Evolutionary conservation across 495 filamentous ascomycete genomes (phyloP).

Genomic region (Aspergillus sclerotioniger): DNA sequence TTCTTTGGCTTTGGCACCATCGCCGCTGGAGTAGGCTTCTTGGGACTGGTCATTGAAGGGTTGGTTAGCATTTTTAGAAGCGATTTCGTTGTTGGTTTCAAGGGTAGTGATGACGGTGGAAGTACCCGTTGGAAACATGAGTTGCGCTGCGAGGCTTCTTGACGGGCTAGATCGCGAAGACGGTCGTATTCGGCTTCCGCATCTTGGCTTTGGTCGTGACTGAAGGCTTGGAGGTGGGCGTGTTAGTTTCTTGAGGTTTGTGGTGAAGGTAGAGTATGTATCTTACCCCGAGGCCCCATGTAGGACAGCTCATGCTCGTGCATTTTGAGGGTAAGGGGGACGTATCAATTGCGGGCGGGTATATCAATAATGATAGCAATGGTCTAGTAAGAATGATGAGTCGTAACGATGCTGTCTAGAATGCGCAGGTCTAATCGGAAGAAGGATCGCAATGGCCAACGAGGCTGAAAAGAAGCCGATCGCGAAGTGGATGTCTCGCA

Average conservation of each 20-base stretch:
- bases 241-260: constrained; percentile 7
- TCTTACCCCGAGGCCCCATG: constrained; percentile 53
- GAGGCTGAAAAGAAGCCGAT: not conserved
- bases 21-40: constrained; percentile 75
- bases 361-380: not conserved
- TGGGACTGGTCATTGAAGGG: constrained; percentile 52
- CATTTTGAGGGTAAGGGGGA: constrained; percentile 39
- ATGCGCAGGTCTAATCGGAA: not conserved
- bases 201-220: constrained; percentile 62
- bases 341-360: constrained; percentile 1
- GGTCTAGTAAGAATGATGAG: not conserved
- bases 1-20: constrained; percentile 74
- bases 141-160: constrained; percentile 71
- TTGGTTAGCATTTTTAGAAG: constrained; percentile 7
- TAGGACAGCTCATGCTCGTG: constrained; percentile 63
- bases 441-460: not conserved
- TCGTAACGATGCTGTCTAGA: not conserved
- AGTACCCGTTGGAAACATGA: constrained; percentile 70
- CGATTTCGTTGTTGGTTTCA: not conserved
- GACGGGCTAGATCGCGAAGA: constrained; percentile 75
- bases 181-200: constrained; percentile 90
- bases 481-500: not conserved
- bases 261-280: not conserved
- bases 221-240: constrained; percentile 63
- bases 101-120: constrained; percentile 3